Percentiles rank a stretch among this genome's conserved stretches.
phyloP scores from a whole-genome alignment of 148 eudicot genomes.

The Nyssa sinensis region DNA sequence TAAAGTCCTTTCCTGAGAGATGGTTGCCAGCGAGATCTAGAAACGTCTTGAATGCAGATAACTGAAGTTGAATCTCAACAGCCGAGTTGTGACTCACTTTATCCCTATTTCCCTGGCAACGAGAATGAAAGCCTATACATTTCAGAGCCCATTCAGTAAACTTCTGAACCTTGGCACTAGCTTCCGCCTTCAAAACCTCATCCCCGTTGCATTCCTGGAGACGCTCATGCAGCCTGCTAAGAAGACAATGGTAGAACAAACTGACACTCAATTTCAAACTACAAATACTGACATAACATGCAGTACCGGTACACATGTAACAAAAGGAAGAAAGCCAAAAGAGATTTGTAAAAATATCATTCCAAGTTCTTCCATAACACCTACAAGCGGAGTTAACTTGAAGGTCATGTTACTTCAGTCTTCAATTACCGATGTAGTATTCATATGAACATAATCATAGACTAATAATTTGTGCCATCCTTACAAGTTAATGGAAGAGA shows the following conservation, averaged over 20 bases:
- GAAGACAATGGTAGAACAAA: conserved; percentile 5
- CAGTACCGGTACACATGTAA: too few relatives aligned
- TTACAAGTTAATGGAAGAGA: too few relatives aligned
- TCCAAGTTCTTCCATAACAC: too few relatives aligned
- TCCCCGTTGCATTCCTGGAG: conserved; percentile 98
- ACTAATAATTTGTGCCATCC: too few relatives aligned
- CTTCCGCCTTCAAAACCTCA: conserved; percentile 96
- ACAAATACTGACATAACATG: not conserved
- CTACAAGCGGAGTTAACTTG: too few relatives aligned
- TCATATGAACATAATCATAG: too few relatives aligned
- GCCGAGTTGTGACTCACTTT: conserved; percentile 60
- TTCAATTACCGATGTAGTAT: too few relatives aligned
- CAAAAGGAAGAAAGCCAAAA: too few relatives aligned
- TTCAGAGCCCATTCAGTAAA: conserved; percentile 99
- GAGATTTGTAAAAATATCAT: too few relatives aligned
- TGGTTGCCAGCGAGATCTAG: conserved; percentile 88
- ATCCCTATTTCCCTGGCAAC: conserved; percentile 69
- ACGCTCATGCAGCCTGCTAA: conserved; percentile 80
- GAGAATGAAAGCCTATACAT: conserved; percentile 93
- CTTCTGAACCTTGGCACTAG: conserved; percentile 94
- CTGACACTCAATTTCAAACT: not conserved
- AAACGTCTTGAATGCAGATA: conserved; percentile 83
- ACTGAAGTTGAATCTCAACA: conserved; percentile 79
- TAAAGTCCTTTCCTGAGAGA: conserved; percentile 91
- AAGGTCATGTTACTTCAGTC: too few relatives aligned